Conservation (phyloP, 129 eudicot genomes). For the Helichrysum umbraculigerum region DNA sequence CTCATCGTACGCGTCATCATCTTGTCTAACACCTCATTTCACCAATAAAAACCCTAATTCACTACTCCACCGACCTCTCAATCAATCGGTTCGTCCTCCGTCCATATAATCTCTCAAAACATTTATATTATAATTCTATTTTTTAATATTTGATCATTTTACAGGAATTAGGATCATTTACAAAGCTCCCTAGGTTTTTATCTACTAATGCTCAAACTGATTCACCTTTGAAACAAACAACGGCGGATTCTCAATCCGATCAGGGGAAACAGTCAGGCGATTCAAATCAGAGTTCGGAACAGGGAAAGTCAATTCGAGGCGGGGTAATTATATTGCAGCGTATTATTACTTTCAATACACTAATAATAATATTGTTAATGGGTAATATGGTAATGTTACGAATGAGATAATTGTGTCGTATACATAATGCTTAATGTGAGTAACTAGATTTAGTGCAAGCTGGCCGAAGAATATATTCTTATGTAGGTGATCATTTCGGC, state of each 20-base stretch:
- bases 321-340: constrained; percentile 44
- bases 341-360: not conserved
- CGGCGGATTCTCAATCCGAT: constrained; percentile 36
- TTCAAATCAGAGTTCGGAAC: constrained; percentile 52
- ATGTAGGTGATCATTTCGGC: not conserved
- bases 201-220: constrained; percentile 39
- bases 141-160: not conserved
- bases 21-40: constrained; percentile 31
- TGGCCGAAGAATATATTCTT: not conserved
- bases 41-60: constrained; percentile 27
- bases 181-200: constrained; percentile 43
- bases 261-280: constrained; percentile 48
- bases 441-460: no score
- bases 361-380: not conserved
- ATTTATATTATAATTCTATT: not conserved
- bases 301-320: constrained; percentile 76
- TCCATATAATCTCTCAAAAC: not conserved
- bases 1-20: constrained; percentile 29
- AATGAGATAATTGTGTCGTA: not conserved
- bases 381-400: no score
- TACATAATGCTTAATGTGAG: no score
- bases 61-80: constrained; percentile 26
- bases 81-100: constrained; percentile 36
- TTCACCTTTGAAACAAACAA: constrained; percentile 32
- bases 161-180: constrained; percentile 37